Evolutionary conservation across 345 rosid genomes (phyloP), one percentile per base, ranked within the genome.

Genomic region (Stellera chamaejasme): DNA sequence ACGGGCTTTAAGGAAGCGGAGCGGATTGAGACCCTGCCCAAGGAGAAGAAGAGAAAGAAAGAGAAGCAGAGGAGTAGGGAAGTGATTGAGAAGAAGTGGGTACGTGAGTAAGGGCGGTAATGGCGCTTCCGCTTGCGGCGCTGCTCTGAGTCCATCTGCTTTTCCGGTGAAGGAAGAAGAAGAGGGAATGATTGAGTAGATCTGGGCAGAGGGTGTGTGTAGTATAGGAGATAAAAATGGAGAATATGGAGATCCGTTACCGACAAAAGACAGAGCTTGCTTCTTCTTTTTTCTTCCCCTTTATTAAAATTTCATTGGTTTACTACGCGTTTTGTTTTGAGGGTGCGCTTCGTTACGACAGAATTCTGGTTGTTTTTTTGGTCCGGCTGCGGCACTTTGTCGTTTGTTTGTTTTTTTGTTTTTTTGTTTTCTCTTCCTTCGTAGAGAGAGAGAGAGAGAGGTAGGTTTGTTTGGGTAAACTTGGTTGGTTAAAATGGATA

Each of bases 51-150:
- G 56, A 83, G 77, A 55, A 84, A 76, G 78, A 87, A 84, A 47
- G 79, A 79, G 26, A 77, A 58, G 65, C 79, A 79, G 63, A 76
- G 28, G 16, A 78, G 62, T 41, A 86, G 52, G 56, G 74, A 84
- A 80, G 81, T 80, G 48, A 61, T 63, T 25, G 92, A 77, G 61
- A 88, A 70, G 45, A 77, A 69, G 59, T 69, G 72, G 9, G 58
- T 54, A 25, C 71, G 65, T 5, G 78, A 46, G 62, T 52, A 67
- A 0, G 79, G 75, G 64, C 65, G 79, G 71, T 79, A 53, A 6
- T 58, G 27, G 45, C 85, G 79, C 87, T 87, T 93, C 68, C 94
- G 80, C 85, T 81, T 93, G 67, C 87, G 71, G 57, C 89, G 80
- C 62, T 75, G 82, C 73, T 89, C 94, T 5, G 83, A 82, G 55